Base-by-base conservation (phyloP, 148 eudicot genomes). In the Fagopyrum homotropicum region DNA sequence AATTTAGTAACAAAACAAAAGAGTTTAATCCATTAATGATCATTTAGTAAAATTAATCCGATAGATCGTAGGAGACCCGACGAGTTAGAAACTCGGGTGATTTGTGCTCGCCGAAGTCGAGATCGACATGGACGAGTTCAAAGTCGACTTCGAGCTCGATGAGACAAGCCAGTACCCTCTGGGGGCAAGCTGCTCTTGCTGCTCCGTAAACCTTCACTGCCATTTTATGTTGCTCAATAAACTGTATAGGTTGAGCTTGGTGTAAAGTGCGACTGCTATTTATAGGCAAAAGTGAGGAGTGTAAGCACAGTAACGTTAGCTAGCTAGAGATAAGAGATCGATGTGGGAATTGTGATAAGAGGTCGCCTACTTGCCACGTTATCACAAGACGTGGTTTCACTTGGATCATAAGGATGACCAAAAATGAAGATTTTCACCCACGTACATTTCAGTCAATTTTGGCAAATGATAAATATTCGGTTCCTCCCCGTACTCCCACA, bases 91-190 rank as follows among this genome's bases (percentile, higher is more conserved):
- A 86, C 4, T 74, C 81, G 6, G 92, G 89, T 49, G 82, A 77
- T 43, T 90, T 90, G 10, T 90, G 96, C 75, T 90, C 86, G 0
- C 81, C 85, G 2, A 82, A 64, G 4, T 80, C 84, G n/a, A 90
- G 88, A 64, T 90, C 92, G 45, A 90, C 77, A 4, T 74, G 84
- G n/a, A 88, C 57, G 60, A 86, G 68, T 56, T 90, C 86, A 50
- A 82, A 90, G 14, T 86, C 90, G 35, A 83, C 74, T 2, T 80
- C 90, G 57, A 88, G 78, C 81, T 90, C 95, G 12, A 86, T 8
- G 44, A 90, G 85, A 76, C 96, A 90, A 79, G 82, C 83, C 70
- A 90, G 17, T 46, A 90, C 96, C 72, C 92, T 86, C 75, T 86
- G 96, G 56, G 92, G 90, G 79, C 90, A 88, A n/a, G 92, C 92